Evolutionary conservation across 768 basidiomycete species (phyloP), one percentile per base, ranked within the genome.

Genomic region (Tephrocybe rancida): DNA sequence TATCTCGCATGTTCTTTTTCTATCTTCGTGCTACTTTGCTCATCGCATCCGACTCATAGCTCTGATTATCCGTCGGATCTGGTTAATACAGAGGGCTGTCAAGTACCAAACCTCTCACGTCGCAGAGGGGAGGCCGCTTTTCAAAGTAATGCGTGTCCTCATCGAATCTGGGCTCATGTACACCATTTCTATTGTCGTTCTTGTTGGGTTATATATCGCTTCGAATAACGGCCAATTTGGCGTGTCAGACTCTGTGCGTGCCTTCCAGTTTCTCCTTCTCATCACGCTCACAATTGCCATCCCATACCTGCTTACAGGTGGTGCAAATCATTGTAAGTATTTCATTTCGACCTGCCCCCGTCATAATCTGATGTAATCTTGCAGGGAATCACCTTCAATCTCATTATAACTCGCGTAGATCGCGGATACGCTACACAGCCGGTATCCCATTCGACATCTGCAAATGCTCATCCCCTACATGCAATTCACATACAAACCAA

Each of bases 81-180:
- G 73, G 72, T 59, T 14, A 14, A 37, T n/a, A 8, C 64, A 69
- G n/a, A 52, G 52, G n/a, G 47, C 56, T 22, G 49, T 70, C 21
- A 65, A 62, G 54, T 60, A 63, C 21, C 60, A 63, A n/a, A 60
- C 56, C 1, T 56, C 55, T 26, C 47, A 54, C n/a, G 44, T 51
- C 10, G 38, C 51, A 14, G 42, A 44, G 22, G 58, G 58, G 13
- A 64, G 62, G 16, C 70, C 69, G 5, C 60, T 73, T 21, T 60
- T 57, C 19, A 60, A 58, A 22, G 61, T 71, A 2, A 58, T 71
- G 42, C 51, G 71, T 13, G 58, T 75, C 22, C 55, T 76, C 48
- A 66, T 76, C 25, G 73, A 76, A 58, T 75, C 73, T 11, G 75
- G 73, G 5, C 45, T 75, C 14, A 64, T 77, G 47, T 75, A 77